Percentiles rank a stretch among this genome's conserved stretches.
These are phyloP conservation scores for Mycena vitilis DNA, from an alignment of 768 basidiomycete species.

Conservation along the genomic window DNA sequence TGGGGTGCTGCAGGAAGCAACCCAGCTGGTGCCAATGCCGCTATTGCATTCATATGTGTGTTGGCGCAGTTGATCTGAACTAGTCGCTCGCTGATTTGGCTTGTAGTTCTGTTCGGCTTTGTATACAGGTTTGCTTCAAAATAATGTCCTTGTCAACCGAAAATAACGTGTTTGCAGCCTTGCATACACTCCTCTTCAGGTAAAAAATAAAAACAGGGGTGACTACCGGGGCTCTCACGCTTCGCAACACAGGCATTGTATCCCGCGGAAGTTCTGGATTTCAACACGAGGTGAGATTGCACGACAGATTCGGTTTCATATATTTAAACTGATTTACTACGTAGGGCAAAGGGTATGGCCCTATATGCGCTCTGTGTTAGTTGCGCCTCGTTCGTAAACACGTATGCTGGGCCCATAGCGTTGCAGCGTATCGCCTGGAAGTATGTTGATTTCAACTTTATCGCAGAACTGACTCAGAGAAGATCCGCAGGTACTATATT, in stretches of 20 bases:
- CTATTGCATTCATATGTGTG: slow-evolving; percentile 43
- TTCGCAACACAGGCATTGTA: slow-evolving; percentile 51
- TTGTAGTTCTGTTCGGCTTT: slow-evolving; percentile 52
- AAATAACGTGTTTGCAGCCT: slow-evolving; percentile 37
- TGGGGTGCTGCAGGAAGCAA: slow-evolving; percentile 34
- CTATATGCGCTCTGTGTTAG: slow-evolving; percentile 43
- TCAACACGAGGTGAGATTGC: slow-evolving; percentile 44
- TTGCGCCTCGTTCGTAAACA: slow-evolving; percentile 47
- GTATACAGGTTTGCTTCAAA: slow-evolving; percentile 44
- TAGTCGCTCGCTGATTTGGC: slow-evolving; percentile 24
- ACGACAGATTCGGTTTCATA: background rate
- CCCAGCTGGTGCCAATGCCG: slow-evolving; percentile 38
- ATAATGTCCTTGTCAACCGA: background rate
- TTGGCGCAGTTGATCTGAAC: background rate
- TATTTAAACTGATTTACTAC: background rate
- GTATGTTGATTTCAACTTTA: background rate
- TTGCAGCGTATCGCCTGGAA: slow-evolving; percentile 51
- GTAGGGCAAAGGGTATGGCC: slow-evolving; percentile 59
- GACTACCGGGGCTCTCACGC: background rate
- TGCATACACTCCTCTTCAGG: slow-evolving; percentile 53
- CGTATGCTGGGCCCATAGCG: slow-evolving; percentile 57
- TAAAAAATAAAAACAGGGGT: background rate
- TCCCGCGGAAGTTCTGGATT: slow-evolving; percentile 54
- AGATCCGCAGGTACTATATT: slow-evolving; percentile 5
- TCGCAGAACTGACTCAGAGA: background rate